A percentile compares a stretch with the other conserved stretches of the same genome.
phyloP scores from a whole-genome alignment of 495 filamentous ascomycete genomes.

The Filosporella fistucella region DNA sequence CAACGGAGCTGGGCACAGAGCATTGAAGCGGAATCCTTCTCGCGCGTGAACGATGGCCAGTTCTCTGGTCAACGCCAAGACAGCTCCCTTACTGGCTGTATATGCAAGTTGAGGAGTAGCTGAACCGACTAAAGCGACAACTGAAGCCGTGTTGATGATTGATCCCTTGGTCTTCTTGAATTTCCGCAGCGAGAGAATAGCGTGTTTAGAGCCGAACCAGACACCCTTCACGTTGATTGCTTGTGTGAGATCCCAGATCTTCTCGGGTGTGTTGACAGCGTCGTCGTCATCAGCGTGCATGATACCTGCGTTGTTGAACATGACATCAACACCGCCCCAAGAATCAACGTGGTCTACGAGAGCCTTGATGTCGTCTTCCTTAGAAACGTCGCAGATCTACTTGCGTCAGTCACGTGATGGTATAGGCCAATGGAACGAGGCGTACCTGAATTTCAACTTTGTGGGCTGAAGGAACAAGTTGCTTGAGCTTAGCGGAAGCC shows the following conservation, averaged over 20 bases:
- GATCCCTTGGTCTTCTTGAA: slow-evolving; percentile 72
- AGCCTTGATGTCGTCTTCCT: slow-evolving; percentile 69
- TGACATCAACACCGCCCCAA: slow-evolving; percentile 91
- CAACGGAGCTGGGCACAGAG: slow-evolving; percentile 85
- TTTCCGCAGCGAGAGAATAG: slow-evolving; percentile 74
- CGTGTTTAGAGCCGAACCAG: slow-evolving; percentile 95
- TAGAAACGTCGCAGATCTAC: slow-evolving; percentile 58
- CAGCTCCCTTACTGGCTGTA: slow-evolving; percentile 91
- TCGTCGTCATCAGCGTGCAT: slow-evolving; percentile 91
- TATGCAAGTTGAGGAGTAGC: slow-evolving; percentile 96
- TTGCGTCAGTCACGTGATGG: background rate
- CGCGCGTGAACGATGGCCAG: slow-evolving; percentile 79
- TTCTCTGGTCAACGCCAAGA: slow-evolving; percentile 80
- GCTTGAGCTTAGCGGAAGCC: slow-evolving; percentile 63
- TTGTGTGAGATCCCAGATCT: slow-evolving; percentile 93
- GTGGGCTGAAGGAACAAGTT: slow-evolving; percentile 59
- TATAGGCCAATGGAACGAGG: background rate
- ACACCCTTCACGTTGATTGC: slow-evolving; percentile 98
- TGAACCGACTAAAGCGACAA: slow-evolving; percentile 87
- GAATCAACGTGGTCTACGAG: slow-evolving; percentile 66
- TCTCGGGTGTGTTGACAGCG: slow-evolving; percentile 77
- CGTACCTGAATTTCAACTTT: slow-evolving; percentile 55
- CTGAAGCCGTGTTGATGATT: slow-evolving; percentile 93
- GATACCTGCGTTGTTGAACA: slow-evolving; percentile 99
- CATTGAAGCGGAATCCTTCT: slow-evolving; percentile 85